Percentiles rank a stretch among this genome's conserved stretches.
Conservation (phyloP, 352 stramenopile genomes). For the Globisporangium yorkense region DNA sequence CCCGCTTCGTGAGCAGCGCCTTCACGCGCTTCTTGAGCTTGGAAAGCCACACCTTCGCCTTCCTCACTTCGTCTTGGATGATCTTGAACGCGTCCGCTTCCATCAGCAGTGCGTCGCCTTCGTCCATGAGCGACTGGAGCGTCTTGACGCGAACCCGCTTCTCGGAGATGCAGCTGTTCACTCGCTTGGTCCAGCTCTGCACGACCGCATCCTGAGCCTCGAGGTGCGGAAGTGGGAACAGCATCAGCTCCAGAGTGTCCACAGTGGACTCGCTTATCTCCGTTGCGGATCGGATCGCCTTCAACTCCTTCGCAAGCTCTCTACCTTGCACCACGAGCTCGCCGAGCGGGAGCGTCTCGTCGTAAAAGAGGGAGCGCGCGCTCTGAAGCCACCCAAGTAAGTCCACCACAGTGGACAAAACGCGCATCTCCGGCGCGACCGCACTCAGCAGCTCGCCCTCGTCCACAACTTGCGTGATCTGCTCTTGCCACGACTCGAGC, state of each 20-base stretch:
- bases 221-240: conserved; percentile 75
- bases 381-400: conserved; percentile 75
- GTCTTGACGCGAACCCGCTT: conserved; percentile 54
- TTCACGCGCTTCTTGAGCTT: conserved; percentile 85
- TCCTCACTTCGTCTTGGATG: conserved; percentile 78
- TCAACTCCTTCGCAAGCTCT: conserved; percentile 27
- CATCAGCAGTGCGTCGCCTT: conserved; percentile 51
- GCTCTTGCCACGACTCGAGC: conserved; percentile 64
- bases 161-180: conserved; percentile 49
- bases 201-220: conserved; percentile 59
- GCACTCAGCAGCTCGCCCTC: conserved; percentile 69
- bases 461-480: conserved; percentile 47
- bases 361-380: conserved; percentile 74
- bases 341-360: conserved; percentile 58
- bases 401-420: conserved; percentile 40
- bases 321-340: conserved; percentile 52
- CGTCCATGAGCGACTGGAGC: conserved; percentile 48
- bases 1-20: conserved; percentile 58
- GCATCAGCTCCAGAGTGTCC: conserved; percentile 37
- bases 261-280: conserved; percentile 27
- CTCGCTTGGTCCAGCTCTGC: conserved; percentile 51
- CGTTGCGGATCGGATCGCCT: conserved; percentile 14
- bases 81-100: conserved; percentile 74
- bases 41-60: conserved; percentile 70
- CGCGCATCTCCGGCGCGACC: conserved; percentile 49